A percentile compares a stretch with the other conserved stretches of the same genome.
Evolutionary conservation across 352 stramenopile species (phyloP).

Genomic region (Phytophthora boehmeriae): DNA sequence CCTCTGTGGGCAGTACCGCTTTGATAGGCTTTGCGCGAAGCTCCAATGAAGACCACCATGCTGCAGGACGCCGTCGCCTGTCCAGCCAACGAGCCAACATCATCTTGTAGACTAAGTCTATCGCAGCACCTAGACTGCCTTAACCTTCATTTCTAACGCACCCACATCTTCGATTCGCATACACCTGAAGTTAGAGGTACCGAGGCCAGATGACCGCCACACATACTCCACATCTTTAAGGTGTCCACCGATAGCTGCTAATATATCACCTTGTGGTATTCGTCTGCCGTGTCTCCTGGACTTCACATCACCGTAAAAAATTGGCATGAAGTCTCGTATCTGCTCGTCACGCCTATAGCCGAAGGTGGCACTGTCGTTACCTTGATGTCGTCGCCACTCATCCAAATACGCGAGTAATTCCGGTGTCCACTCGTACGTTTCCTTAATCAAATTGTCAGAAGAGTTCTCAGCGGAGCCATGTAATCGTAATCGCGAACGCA

Average conservation of each 20-base stretch:
- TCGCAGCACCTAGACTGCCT: slow-evolving; percentile 35
- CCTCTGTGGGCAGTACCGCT: background rate
- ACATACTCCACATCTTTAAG: slow-evolving; percentile 14
- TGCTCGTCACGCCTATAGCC: slow-evolving; percentile 36
- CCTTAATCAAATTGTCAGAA: slow-evolving; percentile 37
- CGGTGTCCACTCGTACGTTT: slow-evolving; percentile 48
- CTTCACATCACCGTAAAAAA: slow-evolving; percentile 7
- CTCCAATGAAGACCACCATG: slow-evolving; percentile 25
- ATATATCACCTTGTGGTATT: slow-evolving; percentile 30
- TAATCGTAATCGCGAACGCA: slow-evolving; percentile 20
- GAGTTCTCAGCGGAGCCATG: slow-evolving; percentile 2
- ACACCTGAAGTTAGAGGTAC: slow-evolving; percentile 15
- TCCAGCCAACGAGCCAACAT: slow-evolving; percentile 55
- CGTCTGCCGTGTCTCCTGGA: background rate
- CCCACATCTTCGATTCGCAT: slow-evolving; percentile 49
- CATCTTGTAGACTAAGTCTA: slow-evolving; percentile 53
- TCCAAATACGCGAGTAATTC: slow-evolving; percentile 54
- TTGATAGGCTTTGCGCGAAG: slow-evolving; percentile 4
- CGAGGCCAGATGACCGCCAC: slow-evolving; percentile 38
- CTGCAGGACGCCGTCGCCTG: slow-evolving; percentile 18
- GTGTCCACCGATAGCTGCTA: slow-evolving; percentile 35
- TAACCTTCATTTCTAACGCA: slow-evolving; percentile 48
- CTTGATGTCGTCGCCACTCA: slow-evolving; percentile 36
- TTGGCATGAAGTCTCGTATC: slow-evolving; percentile 23
- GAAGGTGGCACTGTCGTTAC: background rate